Conservation (phyloP, 306 rosid genomes). For the Glycyrrhiza uralensis region DNA sequence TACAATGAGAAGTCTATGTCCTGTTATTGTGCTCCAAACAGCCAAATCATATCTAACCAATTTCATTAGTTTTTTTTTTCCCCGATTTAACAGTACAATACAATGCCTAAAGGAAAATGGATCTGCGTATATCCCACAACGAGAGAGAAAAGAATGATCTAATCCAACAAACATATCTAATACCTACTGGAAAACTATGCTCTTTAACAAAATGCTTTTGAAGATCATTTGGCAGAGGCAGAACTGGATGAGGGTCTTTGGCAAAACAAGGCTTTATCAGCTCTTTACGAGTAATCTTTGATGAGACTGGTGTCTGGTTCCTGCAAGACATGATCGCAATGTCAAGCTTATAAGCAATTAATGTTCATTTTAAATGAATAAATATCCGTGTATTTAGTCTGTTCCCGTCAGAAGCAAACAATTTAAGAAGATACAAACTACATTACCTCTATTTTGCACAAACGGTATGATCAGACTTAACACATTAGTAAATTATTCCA, state of each 20-base stretch:
- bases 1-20: neutral
- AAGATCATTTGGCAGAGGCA: constrained; percentile 61
- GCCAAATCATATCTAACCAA: neutral
- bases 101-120: neutral
- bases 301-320: constrained; percentile 81
- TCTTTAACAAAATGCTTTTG: constrained; percentile 16
- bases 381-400: too few relatives aligned
- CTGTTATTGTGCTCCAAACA: neutral
- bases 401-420: too few relatives aligned
- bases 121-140: constrained; percentile 19
- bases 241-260: constrained; percentile 79
- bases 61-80: neutral
- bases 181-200: constrained; percentile 7
- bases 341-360: too few relatives aligned
- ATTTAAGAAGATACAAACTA: too few relatives aligned
- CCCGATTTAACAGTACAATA: neutral
- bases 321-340: too few relatives aligned
- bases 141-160: neutral
- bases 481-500: too few relatives aligned
- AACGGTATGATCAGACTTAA: too few relatives aligned
- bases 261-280: constrained; percentile 98
- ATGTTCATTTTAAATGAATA: too few relatives aligned
- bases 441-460: too few relatives aligned
- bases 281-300: constrained; percentile 94
- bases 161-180: constrained; percentile 9